Base-by-base conservation (phyloP, 1,284 basidiomycete species). In the Tilletiopsis washingtonensis region DNA sequence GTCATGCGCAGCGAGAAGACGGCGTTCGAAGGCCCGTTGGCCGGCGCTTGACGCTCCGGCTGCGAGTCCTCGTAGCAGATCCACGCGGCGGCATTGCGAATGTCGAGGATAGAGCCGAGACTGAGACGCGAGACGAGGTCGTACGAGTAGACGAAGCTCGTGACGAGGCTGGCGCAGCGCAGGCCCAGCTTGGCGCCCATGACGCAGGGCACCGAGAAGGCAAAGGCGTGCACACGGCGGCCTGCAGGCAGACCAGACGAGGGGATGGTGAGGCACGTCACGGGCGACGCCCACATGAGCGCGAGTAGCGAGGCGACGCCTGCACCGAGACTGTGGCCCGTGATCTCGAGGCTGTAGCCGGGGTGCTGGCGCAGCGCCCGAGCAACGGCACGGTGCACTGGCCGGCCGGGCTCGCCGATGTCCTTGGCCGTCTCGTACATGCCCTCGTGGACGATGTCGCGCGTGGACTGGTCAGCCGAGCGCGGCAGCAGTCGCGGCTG, bases 311-410 rank as follows among this genome's bases (percentile, higher is more conserved):
- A 79, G 9, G 84, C 85, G 0, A 91, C 85, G 0, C 87, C 89
- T 4, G 88, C 88, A 7, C 90, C 89, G 2, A 93, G 78, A 67
- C 86, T 88, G 71, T 93, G 90, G 1, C 90, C 90, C 0, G 71
- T 66, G 15, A 78, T 50, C 9, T 76, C 70, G 36, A 78, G 66
- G 19, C 65, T 83, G 64, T 86, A 89, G 37, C 79, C 81, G 4
- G 79, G 78, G 67, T 88, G 86, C 45, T 76, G 76, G 55, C 76
- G 75, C 50, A 89, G 72, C 0, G 87, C 86, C 53, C 83, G 78
- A 49, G 79, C 78, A 1, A 88, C 83, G 2, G 84, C 84, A 4
- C 82, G 74, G 61, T 88, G 84, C 5, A 89, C 84, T 0, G 86
- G 84, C 61, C 83, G 83, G 1, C 84, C 85, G 2, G 78, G 76